Evolutionary conservation across 1,139 yeast genomes (phyloP).

Genomic region (Lodderomyces orthopsilosis): DNA sequence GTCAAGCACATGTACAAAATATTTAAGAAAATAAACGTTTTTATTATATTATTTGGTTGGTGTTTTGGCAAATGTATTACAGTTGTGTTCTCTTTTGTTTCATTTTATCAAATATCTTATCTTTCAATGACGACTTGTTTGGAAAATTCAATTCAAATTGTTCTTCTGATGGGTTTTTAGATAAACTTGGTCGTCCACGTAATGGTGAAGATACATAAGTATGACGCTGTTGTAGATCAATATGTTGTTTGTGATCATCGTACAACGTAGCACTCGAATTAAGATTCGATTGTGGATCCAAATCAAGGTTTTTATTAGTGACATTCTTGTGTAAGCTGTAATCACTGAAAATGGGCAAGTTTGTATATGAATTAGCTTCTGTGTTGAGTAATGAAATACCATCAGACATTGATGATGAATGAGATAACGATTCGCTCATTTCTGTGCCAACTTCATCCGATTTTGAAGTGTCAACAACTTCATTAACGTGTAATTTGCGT

Average conservation of each 20-base stretch:
- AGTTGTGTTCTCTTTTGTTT: constrained; percentile 31
- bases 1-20: constrained; percentile 52
- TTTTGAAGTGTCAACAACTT: not conserved
- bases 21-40: not conserved
- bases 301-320: constrained; percentile 22
- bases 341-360: constrained; percentile 55
- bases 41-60: not conserved
- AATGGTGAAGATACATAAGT: constrained; percentile 8
- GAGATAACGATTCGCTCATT: constrained; percentile 5
- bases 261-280: constrained; percentile 22
- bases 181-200: constrained; percentile 14
- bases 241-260: constrained; percentile 25
- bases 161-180: constrained; percentile 25
- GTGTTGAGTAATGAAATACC: constrained; percentile 55
- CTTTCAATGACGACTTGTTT: constrained; percentile 20
- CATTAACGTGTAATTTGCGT: constrained; percentile 8
- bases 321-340: constrained; percentile 39
- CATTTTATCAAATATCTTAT: constrained; percentile 35
- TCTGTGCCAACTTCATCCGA: not conserved
- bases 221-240: constrained; percentile 6
- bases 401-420: constrained; percentile 45
- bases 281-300: constrained; percentile 24
- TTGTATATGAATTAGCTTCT: constrained; percentile 48
- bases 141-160: constrained; percentile 39
- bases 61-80: too few relatives aligned